Evolutionary conservation across 2,329 filamentous ascomycete species (phyloP).

Genomic region (Hypoxylon sp.): DNA sequence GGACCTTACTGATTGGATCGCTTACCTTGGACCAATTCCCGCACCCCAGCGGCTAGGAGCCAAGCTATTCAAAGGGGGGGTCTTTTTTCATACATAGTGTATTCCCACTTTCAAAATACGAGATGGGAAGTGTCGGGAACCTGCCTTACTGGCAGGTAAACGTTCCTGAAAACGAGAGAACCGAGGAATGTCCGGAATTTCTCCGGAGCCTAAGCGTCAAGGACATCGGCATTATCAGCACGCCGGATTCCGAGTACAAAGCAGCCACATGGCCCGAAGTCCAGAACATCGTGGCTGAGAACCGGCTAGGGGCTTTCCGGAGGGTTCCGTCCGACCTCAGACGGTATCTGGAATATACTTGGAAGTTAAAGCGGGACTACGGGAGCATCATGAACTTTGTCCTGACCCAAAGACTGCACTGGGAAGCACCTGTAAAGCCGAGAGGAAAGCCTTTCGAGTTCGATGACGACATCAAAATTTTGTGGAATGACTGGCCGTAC

Average conservation of each 20-base stretch:
- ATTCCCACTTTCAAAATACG: conserved; percentile 5
- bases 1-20: neutral
- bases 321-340: conserved; percentile 82
- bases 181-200: conserved; percentile 78
- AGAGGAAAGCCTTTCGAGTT: conserved; percentile 60
- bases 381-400: conserved; percentile 86
- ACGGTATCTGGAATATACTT: conserved; percentile 80
- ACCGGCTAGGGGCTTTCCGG: conserved; percentile 82
- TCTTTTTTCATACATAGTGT: too few relatives aligned
- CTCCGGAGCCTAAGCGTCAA: conserved; percentile 75
- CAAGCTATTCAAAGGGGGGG: conserved; percentile 4
- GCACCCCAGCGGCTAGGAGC: neutral
- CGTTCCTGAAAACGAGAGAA: conserved; percentile 73
- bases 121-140: conserved; percentile 57
- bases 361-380: conserved; percentile 73
- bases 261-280: conserved; percentile 79
- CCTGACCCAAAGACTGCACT: conserved; percentile 76
- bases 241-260: conserved; percentile 76
- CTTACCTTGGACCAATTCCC: conserved; percentile 5
- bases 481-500: conserved; percentile 96
- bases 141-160: conserved; percentile 88
- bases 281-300: conserved; percentile 70
- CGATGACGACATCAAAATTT: conserved; percentile 75
- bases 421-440: conserved; percentile 66
- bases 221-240: conserved; percentile 78